Percentiles rank a stretch among this genome's conserved stretches.
Conservation (phyloP, 345 rosid genomes). For the Citrus hindsii region DNA sequence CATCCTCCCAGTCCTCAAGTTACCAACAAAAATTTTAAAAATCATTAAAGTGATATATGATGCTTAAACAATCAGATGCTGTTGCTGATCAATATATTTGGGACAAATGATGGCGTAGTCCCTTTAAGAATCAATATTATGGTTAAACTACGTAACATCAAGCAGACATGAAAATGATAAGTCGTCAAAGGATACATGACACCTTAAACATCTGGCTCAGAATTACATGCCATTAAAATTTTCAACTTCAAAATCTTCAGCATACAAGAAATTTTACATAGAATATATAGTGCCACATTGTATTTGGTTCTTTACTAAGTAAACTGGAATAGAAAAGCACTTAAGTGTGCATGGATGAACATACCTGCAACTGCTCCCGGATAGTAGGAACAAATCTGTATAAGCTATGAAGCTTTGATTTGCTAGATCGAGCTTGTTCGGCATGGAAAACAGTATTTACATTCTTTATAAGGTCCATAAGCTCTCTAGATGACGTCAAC, state of each 20-base stretch:
- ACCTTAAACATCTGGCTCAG: neutral
- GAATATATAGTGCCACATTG: neutral
- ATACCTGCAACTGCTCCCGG: conserved; percentile 77
- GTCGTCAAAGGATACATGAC: neutral
- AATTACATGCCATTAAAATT: neutral
- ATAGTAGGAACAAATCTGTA: conserved; percentile 61
- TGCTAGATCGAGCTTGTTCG: conserved; percentile 52
- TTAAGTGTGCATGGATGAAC: neutral
- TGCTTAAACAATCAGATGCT: neutral
- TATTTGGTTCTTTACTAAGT: neutral
- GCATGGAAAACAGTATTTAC: conserved; percentile 62
- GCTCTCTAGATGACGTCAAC: conserved; percentile 74
- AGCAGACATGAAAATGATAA: neutral
- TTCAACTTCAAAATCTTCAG: neutral
- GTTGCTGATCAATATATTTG: neutral
- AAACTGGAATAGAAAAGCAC: neutral
- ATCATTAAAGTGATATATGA: neutral
- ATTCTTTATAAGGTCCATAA: conserved; percentile 62
- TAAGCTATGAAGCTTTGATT: conserved; percentile 38
- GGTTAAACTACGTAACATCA: neutral
- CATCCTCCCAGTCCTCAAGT: conserved; percentile 92
- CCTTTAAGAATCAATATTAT: neutral
- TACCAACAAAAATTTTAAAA: conserved; percentile 15
- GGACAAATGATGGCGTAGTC: neutral
- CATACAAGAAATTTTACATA: neutral